These are phyloP conservation scores for Murraya koenigii DNA, from an alignment of 345 rosid genomes.

Conservation along the genomic window DNA sequence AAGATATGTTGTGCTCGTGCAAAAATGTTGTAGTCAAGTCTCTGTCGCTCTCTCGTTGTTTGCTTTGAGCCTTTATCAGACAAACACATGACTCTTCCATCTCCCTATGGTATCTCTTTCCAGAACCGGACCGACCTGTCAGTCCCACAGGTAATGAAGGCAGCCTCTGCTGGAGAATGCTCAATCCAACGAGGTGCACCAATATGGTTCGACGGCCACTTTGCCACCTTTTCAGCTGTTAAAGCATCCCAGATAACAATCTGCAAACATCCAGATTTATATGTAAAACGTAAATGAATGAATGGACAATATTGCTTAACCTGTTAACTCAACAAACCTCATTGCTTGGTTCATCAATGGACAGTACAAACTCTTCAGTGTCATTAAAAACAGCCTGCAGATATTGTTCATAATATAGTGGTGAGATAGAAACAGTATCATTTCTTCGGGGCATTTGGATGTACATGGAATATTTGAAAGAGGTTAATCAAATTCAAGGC, in stretches of 20 bases:
- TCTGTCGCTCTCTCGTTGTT: no score
- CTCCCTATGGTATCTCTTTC: constrained; percentile 41
- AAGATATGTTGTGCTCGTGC: no score
- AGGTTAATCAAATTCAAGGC: background rate
- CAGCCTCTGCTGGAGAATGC: constrained; percentile 72
- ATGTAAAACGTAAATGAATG: background rate
- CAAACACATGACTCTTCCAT: background rate
- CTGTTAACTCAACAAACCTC: constrained; percentile 40
- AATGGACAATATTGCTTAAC: background rate
- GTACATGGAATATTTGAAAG: background rate
- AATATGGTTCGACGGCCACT: constrained; percentile 67
- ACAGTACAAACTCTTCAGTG: constrained; percentile 74
- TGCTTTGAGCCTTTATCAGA: no score
- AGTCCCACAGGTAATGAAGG: constrained; percentile 57
- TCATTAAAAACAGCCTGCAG: constrained; percentile 80
- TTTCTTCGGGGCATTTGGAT: background rate
- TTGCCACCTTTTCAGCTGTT: constrained; percentile 69
- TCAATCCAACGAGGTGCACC: constrained; percentile 84
- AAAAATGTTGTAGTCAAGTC: no score
- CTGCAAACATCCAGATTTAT: constrained; percentile 36
- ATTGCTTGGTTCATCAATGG: constrained; percentile 54
- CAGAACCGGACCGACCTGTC: constrained; percentile 62
- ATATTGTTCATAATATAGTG: background rate
- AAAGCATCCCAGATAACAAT: constrained; percentile 79
- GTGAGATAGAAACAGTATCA: background rate